Evolutionary conservation across 1,284 basidiomycete species (phyloP).

Genomic region (Stygiomarasmius scandens): DNA sequence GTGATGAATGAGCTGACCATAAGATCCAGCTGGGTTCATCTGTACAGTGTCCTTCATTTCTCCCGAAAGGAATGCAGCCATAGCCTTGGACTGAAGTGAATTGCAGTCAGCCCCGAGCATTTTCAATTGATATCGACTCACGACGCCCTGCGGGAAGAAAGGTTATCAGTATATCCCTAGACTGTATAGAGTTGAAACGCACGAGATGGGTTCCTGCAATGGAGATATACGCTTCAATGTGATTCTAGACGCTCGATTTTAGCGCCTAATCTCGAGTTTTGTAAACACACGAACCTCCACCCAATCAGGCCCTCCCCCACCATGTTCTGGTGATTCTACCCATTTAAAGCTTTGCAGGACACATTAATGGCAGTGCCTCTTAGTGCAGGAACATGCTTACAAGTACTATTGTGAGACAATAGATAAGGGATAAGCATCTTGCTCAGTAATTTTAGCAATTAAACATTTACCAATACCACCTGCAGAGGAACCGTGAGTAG

Average conservation of each 20-base stretch:
- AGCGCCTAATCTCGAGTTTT: not conserved
- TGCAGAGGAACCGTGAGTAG: not conserved
- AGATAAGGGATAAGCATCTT: constrained; percentile 24
- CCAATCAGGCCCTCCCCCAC: constrained; percentile 88
- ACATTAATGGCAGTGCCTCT: not conserved
- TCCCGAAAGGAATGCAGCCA: constrained; percentile 92
- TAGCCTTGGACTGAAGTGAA: constrained; percentile 81
- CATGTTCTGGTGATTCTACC: constrained; percentile 89
- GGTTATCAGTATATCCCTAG: not conserved
- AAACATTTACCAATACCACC: not conserved
- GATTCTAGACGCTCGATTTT: constrained; percentile 48
- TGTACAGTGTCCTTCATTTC: constrained; percentile 90
- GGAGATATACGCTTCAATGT: constrained; percentile 81
- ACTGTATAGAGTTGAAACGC: constrained; percentile 21
- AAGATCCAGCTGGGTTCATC: constrained; percentile 83
- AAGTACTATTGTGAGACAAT: constrained; percentile 53
- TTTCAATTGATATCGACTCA: constrained; percentile 43
- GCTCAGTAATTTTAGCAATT: too few relatives aligned
- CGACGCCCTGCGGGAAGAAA: constrained; percentile 65
- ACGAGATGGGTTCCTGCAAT: constrained; percentile 90
- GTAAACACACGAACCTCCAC: constrained; percentile 69
- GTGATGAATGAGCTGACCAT: constrained; percentile 47
- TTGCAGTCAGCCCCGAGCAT: not conserved
- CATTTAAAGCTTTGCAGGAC: constrained; percentile 77
- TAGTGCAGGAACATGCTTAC: constrained; percentile 40